Conservation (phyloP, 2,329 filamentous ascomycete genomes). For the Aureobasidium vineae region DNA sequence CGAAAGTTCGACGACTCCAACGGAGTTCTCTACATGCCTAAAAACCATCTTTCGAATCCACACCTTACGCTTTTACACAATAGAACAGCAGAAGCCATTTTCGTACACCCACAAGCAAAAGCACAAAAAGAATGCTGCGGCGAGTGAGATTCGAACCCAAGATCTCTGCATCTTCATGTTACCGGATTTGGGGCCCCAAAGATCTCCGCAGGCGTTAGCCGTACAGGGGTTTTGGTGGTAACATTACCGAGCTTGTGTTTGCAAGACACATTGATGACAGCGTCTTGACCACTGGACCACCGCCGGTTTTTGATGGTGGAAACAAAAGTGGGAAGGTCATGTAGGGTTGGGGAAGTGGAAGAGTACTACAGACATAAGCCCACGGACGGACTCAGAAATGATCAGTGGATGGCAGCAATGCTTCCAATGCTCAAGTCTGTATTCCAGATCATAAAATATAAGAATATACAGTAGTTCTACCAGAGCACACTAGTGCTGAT, state of each 20-base stretch:
- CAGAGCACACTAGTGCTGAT: too few species aligned
- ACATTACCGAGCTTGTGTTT: background rate
- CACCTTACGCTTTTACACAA: too few species aligned
- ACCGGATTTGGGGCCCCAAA: background rate
- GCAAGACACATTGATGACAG: background rate
- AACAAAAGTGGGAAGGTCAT: background rate
- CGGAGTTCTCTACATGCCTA: too few species aligned
- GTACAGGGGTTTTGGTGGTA: background rate
- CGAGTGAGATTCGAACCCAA: background rate
- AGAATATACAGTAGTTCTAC: too few species aligned
- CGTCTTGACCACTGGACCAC: background rate
- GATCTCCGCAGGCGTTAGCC: background rate
- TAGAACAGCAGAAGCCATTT: background rate
- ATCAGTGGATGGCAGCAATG: too few species aligned
- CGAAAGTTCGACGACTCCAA: too few species aligned
- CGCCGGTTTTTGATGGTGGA: background rate
- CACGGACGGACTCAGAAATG: too few species aligned
- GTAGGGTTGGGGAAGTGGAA: background rate
- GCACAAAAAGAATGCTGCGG: background rate
- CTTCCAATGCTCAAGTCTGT: too few species aligned
- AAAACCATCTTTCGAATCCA: too few species aligned
- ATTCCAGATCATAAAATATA: accelerated
- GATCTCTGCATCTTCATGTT: background rate
- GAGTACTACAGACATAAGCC: background rate
- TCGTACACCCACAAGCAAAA: too few species aligned